Evolutionary conservation across 2,329 filamentous ascomycete genomes (phyloP).

Genomic region (Nothophaeocryptopus gaeumannii): DNA sequence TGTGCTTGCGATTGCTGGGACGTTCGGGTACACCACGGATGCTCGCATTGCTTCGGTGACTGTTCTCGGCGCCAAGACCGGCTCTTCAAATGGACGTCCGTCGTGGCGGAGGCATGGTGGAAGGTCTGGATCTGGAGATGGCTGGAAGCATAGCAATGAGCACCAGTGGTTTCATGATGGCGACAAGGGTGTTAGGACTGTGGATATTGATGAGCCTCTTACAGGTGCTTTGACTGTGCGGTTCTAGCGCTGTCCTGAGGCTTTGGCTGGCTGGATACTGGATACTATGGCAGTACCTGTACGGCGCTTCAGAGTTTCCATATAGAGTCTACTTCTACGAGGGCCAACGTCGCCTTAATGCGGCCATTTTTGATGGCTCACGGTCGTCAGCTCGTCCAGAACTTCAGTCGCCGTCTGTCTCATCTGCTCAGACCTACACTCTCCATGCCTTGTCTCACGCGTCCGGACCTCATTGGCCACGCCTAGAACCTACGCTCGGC

Average conservation of each 20-base stretch:
- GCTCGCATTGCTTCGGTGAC: constrained; percentile 9
- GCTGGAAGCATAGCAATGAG: constrained; percentile 3
- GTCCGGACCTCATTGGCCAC: too few relatives aligned
- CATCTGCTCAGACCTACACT: too few relatives aligned
- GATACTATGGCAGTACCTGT: too few relatives aligned
- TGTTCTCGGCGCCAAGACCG: constrained; percentile 2
- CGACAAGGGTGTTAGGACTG: constrained; percentile 5
- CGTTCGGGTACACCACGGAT: constrained; percentile 14
- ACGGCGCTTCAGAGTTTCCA: too few relatives aligned
- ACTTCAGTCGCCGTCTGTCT: too few relatives aligned
- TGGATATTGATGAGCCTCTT: constrained; percentile 8
- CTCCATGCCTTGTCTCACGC: too few relatives aligned
- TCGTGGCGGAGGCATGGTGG: constrained; percentile 1
- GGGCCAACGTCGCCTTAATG: too few relatives aligned
- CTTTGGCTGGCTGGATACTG: too few relatives aligned
- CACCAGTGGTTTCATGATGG: constrained; percentile 5
- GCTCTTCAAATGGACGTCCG: constrained; percentile 1
- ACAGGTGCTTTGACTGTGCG: constrained; percentile 10
- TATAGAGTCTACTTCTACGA: too few relatives aligned
- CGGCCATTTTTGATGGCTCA: too few relatives aligned
- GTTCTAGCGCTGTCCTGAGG: background rate
- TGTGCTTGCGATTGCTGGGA: constrained; percentile 9
- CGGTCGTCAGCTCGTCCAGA: too few relatives aligned
- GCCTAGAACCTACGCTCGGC: too few relatives aligned
- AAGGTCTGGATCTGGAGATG: background rate